Base-by-base conservation (phyloP, 108 stramenopile species). In the Phaeodactylum tricornutum region DNA sequence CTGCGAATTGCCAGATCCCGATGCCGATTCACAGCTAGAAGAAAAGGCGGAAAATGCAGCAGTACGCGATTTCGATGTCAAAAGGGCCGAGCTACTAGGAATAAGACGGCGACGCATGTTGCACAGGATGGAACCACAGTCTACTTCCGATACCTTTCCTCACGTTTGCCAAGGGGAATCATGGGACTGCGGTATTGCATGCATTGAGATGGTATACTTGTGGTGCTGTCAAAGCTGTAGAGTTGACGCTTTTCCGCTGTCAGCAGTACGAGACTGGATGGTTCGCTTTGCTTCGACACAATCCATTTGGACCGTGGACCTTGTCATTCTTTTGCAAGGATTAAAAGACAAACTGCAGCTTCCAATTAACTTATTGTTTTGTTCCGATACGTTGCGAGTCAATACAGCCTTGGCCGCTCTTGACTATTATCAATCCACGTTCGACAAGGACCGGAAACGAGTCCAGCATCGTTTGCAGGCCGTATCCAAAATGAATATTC, bases 221-320 rank as follows among this genome's bases (percentile, higher is more conserved):
- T 8, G 12, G 12, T 34, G 33, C 8, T 34, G 12, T 8, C 33
- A 34, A 34, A 8, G 33, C 8, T 8, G 33, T 11, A 34, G 33
- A 34, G 11, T 15, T 17, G 41, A 43, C 41, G 16, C 11, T 7
- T 7, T 7, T 43, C 15, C 21, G 28, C 14, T 38, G 16, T 41
- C 37, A n/a, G 5, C 5, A 25, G 57, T 52, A 54, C 54, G 41
- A 5, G 33, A 53, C 5, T 43, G 51, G 43, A 59, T 86, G 36
- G 31, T 67, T 1, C 43, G 55, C 2, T 48, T 28, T 34, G 47
- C 83, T 28, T 57, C 47, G 15, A 66, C 81, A 35, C 28, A 84
- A 52, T 83, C 81, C 37, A 74, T 87, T 29, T 87, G 86, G 86
- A 81, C 81, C 1, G 67, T 79, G 26, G 86, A 87, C 55, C 61